phyloP scores from a whole-genome alignment of 345 rosid species.

The Pseudoturritis turrita region DNA sequence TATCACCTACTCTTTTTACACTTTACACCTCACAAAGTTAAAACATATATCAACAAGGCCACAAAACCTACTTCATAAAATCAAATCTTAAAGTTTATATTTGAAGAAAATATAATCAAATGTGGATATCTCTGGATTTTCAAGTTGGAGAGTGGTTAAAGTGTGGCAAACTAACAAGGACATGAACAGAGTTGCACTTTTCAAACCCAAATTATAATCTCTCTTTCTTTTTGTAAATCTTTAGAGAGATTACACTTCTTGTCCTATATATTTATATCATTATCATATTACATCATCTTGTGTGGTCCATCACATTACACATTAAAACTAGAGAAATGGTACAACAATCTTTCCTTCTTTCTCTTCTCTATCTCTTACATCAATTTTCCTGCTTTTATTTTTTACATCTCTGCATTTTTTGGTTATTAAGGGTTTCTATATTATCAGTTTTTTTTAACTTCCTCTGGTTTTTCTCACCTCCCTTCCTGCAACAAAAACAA shows the following conservation, averaged over 20 bases:
- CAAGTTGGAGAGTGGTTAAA: slow-evolving; percentile 24
- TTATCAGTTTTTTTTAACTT: slow-evolving; percentile 24
- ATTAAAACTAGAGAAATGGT: slow-evolving; percentile 30
- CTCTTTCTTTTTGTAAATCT: slow-evolving; percentile 17
- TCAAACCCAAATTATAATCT: slow-evolving; percentile 25
- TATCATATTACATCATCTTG: slow-evolving; percentile 32
- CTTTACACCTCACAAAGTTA: slow-evolving; percentile 16
- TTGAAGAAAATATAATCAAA: background rate
- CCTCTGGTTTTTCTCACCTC: slow-evolving; percentile 8
- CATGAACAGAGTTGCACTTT: slow-evolving; percentile 13
- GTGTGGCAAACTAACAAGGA: slow-evolving; percentile 24
- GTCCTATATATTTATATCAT: slow-evolving; percentile 29
- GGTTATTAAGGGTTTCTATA: slow-evolving; percentile 27
- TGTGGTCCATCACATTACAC: slow-evolving; percentile 37
- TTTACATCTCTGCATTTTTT: slow-evolving; percentile 23
- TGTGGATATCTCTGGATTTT: background rate
- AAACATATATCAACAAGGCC: background rate
- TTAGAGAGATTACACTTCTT: slow-evolving; percentile 30
- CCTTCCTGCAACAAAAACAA: slow-evolving; percentile 23
- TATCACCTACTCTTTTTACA: slow-evolving; percentile 16
- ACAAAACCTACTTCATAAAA: background rate
- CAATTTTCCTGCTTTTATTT: slow-evolving; percentile 24
- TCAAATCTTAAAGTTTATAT: slow-evolving; percentile 4
- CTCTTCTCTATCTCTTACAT: slow-evolving; percentile 29
- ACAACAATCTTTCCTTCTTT: slow-evolving; percentile 25